Base-by-base conservation (phyloP, 2,329 filamentous ascomycete species). In the Shiraia bambusicola region DNA sequence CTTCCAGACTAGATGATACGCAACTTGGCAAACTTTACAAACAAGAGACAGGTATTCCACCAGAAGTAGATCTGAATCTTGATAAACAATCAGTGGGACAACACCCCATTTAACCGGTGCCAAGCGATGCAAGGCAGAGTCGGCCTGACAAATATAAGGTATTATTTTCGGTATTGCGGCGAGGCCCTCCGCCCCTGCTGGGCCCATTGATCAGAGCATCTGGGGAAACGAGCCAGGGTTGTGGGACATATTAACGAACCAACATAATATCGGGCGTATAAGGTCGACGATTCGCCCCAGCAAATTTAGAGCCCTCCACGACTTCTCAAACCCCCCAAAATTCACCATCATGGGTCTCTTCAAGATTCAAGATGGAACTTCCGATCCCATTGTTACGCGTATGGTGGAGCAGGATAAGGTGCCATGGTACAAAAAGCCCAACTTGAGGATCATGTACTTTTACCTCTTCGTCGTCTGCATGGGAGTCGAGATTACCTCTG, bases 351-450 rank as follows among this genome's bases (percentile, higher is more conserved):
- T 65, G 61, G 58, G 42, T 32, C 43, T 63, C 47, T 25, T 58
- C 45, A 58, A 58, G 17, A 40, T 40, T 40, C 41, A 48, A 34
- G 47, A 56, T 50, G 59, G 55, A 27, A 55, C 53, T 11, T 56
- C 68, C 28, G 71, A 74, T 44, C 70, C 71, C 16, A 60, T 73
- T 43, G 59, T 75, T 54, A 71, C 70, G 33, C 66, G 67, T 47
- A 66, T 75, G 56, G 69, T 72, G 22, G 67, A 51, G 45, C 55
- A 59, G 44, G 72, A 74, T 47, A 69, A 62, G 47, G 61, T 71
- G 11, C 59, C 58, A 52, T 74, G 72, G 71, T 74, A 69, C 51
- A 67, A 61, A 55, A 72, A 72, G 42, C 51, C 42, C 13, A 69
- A 73, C 45, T 52, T 71, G 11, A 56, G 69, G 34, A 24, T 58